phyloP scores from a whole-genome alignment of 2,329 filamentous ascomycete species.

The Thielaviopsis euricoi region DNA sequence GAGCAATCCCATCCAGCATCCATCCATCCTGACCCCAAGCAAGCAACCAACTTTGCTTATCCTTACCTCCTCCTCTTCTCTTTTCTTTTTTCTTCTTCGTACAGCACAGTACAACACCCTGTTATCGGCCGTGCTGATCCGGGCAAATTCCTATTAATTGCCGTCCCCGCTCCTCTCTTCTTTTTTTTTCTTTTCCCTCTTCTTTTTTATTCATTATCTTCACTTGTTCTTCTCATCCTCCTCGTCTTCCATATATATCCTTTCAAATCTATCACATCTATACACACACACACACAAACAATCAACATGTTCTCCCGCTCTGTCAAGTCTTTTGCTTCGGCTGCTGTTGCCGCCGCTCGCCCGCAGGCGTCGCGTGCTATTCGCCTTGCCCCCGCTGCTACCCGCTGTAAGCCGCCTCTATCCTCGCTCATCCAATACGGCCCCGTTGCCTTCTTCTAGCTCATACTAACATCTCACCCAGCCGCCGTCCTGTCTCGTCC shows the following conservation, averaged over 20 bases:
- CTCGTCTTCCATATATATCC: not conserved
- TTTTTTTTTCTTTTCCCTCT: not conserved
- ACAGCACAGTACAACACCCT: too few relatives aligned
- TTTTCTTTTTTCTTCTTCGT: too few relatives aligned
- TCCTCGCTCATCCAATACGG: too few relatives aligned
- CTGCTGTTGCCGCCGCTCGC: not conserved
- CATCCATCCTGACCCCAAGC: too few relatives aligned
- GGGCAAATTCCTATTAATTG: too few relatives aligned
- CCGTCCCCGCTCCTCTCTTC: not conserved
- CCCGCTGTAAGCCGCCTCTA: not conserved
- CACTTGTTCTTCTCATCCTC: not conserved
- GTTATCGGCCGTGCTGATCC: too few relatives aligned
- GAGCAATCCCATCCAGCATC: too few relatives aligned
- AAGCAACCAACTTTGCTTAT: too few relatives aligned
- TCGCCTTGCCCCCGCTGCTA: not conserved
- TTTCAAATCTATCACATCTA: not conserved
- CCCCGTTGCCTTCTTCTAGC: too few relatives aligned
- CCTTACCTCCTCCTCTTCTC: too few relatives aligned
- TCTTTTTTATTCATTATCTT: not conserved
- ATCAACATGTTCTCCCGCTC: slow-evolving; percentile 9
- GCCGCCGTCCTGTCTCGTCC: not conserved
- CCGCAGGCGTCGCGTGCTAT: not conserved
- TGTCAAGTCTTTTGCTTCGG: slow-evolving; percentile 5
- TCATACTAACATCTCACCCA: not conserved
- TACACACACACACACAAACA: not conserved